Percentiles rank a stretch among this genome's conserved stretches.
These are phyloP conservation scores for Maudiozyma humilis DNA, from an alignment of 1,139 yeast genomes.

Conservation along the genomic window DNA sequence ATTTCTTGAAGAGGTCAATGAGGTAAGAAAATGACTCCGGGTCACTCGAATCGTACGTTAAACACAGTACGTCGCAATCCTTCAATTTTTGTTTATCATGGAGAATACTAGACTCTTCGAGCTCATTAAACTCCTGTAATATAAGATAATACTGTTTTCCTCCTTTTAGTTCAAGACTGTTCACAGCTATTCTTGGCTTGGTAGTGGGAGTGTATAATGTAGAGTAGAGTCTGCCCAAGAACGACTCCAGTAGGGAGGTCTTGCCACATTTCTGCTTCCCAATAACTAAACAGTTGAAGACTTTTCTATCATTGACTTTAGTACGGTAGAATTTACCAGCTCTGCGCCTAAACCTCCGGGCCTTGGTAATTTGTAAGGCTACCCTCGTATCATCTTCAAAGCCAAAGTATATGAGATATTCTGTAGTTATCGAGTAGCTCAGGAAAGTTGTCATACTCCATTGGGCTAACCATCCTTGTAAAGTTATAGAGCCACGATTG, in stretches of 20 bases:
- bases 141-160: constrained; percentile 93
- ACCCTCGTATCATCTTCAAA: constrained; percentile 46
- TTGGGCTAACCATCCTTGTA: constrained; percentile 97
- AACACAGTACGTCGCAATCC: constrained; percentile 84
- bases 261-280: constrained; percentile 87
- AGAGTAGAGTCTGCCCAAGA: constrained; percentile 64
- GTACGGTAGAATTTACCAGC: constrained; percentile 62
- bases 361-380: constrained; percentile 76
- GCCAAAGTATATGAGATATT: constrained; percentile 83
- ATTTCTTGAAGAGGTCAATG: constrained; percentile 54
- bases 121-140: constrained; percentile 80
- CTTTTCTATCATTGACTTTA: constrained; percentile 72
- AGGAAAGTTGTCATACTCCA: constrained; percentile 94
- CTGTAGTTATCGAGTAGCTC: constrained; percentile 75
- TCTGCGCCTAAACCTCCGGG: constrained; percentile 58
- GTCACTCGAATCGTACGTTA: constrained; percentile 87
- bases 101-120: constrained; percentile 65
- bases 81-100: constrained; percentile 65
- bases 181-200: constrained; percentile 72
- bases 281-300: constrained; percentile 77
- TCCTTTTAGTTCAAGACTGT: constrained; percentile 89
- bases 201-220: constrained; percentile 76
- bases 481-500: constrained; percentile 78
- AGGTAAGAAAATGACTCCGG: constrained; percentile 88
- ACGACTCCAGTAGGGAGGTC: constrained; percentile 72